Evolutionary conservation across 2,329 filamentous ascomycete genomes (phyloP), one percentile per base, ranked within the genome.

Genomic region (Fusarium brevicatenulatum): DNA sequence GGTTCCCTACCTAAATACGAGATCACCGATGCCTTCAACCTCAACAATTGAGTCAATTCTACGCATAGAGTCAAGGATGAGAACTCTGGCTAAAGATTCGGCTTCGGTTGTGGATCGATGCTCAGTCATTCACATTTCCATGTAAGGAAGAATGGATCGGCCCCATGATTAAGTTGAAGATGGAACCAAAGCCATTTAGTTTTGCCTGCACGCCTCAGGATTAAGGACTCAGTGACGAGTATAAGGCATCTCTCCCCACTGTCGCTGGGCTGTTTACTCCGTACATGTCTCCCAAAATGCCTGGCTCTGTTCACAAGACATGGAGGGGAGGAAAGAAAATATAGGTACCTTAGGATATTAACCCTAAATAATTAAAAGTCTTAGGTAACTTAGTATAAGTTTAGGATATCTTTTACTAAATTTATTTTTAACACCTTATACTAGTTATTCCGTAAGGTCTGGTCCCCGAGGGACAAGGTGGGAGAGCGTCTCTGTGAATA

Each of bases 401-500:
- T 44, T 44, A 25, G 23, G 23, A 25, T 44, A 44, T 25, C 23
- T 19, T 25, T 25, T 44, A 8, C 43, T 19, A 19, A 44, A 13
- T 19, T 44, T 44, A 44, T 25, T 9, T 9, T 25, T 13, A 5
- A 19, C 18, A 25, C 11, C 42, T 12, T 44, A 18, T 23, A 23
- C 25, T 25, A 25, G 25, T 25, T 25, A 25, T 25, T 25, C 25
- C 25, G 25, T 7, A 44, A 44, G 23, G 23, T 25, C n/a, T n/a
- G 9, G 16, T 50, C 30, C 47, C n/a, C 7, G 47, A 50, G 30
- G n/a, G 21, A 32, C 16, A 19, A 40, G 37, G 23, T 25, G 37
- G 21, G 25, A 25, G 25, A 32, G 37, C 16, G 52, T 23, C 30
- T 21, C 39, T 68, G 75, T 76, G 76, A 78, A 77, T 25, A 25